phyloP scores from a whole-genome alignment of 768 basidiomycete genomes.

The Lactarius tabidus region DNA sequence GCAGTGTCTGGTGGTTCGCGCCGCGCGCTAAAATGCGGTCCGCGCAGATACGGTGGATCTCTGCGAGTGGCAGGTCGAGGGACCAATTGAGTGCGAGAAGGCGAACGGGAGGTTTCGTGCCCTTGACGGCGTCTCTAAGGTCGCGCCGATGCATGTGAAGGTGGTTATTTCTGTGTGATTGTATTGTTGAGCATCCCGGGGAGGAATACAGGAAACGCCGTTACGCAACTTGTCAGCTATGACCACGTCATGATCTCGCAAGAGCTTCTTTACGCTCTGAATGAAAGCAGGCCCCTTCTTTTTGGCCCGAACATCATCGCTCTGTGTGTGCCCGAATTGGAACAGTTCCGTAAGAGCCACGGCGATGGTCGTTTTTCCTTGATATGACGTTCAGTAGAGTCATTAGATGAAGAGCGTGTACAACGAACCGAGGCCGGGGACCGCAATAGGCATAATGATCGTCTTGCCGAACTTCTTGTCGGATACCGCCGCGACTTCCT shows the following conservation, averaged over 20 bases:
- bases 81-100: slow-evolving; percentile 82
- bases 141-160: slow-evolving; percentile 29
- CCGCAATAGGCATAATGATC: slow-evolving; percentile 81
- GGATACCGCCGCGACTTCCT: slow-evolving; percentile 22
- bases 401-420: neutral
- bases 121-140: slow-evolving; percentile 52
- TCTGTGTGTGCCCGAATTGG: slow-evolving; percentile 87
- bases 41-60: slow-evolving; percentile 69
- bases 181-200: slow-evolving; percentile 33
- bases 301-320: slow-evolving; percentile 81
- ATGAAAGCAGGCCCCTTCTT: slow-evolving; percentile 67
- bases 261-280: slow-evolving; percentile 60
- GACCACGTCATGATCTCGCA: slow-evolving; percentile 68
- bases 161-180: slow-evolving; percentile 86
- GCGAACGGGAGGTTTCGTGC: slow-evolving; percentile 52
- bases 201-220: neutral
- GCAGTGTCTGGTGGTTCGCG: slow-evolving; percentile 79
- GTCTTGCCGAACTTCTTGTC: slow-evolving; percentile 56
- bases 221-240: slow-evolving; percentile 78
- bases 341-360: slow-evolving; percentile 79
- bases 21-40: slow-evolving; percentile 75
- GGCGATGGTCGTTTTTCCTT: slow-evolving; percentile 85
- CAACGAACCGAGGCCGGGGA: slow-evolving; percentile 86
- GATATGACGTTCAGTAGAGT: neutral
- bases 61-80: slow-evolving; percentile 50